Conservation (phyloP, 768 basidiomycete species). For the Agaricus blazei region DNA sequence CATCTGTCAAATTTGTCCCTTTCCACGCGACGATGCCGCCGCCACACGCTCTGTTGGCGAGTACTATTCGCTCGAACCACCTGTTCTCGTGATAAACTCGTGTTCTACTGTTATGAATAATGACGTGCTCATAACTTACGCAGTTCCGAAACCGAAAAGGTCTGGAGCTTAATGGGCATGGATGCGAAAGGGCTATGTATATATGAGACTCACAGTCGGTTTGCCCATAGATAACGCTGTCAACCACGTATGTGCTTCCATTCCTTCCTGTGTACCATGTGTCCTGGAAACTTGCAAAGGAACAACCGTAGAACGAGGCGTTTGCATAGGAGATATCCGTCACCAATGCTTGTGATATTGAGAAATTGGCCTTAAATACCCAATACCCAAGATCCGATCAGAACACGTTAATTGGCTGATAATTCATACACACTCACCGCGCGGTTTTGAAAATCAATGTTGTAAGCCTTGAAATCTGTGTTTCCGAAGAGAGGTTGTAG, state of each 20-base stretch:
- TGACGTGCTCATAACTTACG: slow-evolving; percentile 27
- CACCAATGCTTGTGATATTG: slow-evolving; percentile 58
- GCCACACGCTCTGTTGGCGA: slow-evolving; percentile 61
- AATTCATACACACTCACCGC: slow-evolving; percentile 39
- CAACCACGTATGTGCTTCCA: slow-evolving; percentile 53
- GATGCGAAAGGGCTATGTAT: neutral
- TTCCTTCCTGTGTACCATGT: slow-evolving; percentile 62
- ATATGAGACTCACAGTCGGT: slow-evolving; percentile 48
- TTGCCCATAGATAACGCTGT: slow-evolving; percentile 58
- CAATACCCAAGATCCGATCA: neutral
- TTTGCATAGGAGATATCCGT: slow-evolving; percentile 62
- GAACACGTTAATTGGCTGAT: neutral
- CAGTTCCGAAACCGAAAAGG: slow-evolving; percentile 57
- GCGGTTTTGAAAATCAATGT: slow-evolving; percentile 62
- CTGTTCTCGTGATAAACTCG: slow-evolving; percentile 21
- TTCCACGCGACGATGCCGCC: slow-evolving; percentile 66
- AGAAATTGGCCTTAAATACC: slow-evolving; percentile 40
- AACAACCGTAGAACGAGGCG: slow-evolving; percentile 61
- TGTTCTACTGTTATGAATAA: neutral
- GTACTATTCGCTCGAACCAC: slow-evolving; percentile 54
- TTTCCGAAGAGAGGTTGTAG: slow-evolving; percentile 47
- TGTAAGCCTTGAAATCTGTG: slow-evolving; percentile 57
- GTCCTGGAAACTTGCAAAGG: slow-evolving; percentile 59
- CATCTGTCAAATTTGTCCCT: slow-evolving; percentile 49
- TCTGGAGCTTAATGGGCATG: slow-evolving; percentile 25